Base-by-base conservation (phyloP, 805 yeast genomes). In the Ogataea nonfermentans region DNA sequence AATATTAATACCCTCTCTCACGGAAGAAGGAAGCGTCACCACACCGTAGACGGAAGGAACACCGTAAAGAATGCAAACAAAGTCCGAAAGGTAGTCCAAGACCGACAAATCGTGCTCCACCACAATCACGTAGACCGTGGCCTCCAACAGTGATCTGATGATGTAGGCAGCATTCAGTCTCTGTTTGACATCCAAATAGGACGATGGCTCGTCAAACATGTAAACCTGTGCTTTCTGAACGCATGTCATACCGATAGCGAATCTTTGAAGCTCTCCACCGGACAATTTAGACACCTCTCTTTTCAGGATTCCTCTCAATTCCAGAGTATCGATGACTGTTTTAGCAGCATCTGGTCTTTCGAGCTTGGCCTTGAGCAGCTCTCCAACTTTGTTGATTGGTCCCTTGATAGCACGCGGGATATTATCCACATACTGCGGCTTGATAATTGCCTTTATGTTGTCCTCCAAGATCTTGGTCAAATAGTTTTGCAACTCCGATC, bases 101-200 rank as follows among this genome's bases (percentile, higher is more conserved):
- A 93, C 99, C 4, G 97, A 90, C 68, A 93, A 76, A 78, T 93
- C 99, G 74, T 93, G 99, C 76, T 93, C 99, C 46, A 93, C 99
- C 64, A 91, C 90, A 59, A 93, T 93, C 51, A 93, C 93, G 59
- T 91, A 93, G 20, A 76, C 73, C 32, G 89, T 78, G 32, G 91
- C 78, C 42, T 68, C 73, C 57, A 93, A 73, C 51, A 93, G 70
- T 13, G 93, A 81, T 68, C 99, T 83, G 55, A 93, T 93, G 60
- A 88, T 84, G 65, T 79, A 81, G 43, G 99, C 99, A 41, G 99
- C 99, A 57, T 93, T 85, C 67, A 93, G 78, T 79, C 99, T 91
- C 71, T 93, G 99, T 70, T 93, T 93, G 52, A 93, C 98, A 76
- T 93, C 99, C 65, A 93, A 72, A 69, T 93, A 93, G 9, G 99